Evolutionary conservation across 108 stramenopile genomes (phyloP), one percentile per base, ranked within the genome.

Genomic region (Discostella pseudostelligera): DNA sequence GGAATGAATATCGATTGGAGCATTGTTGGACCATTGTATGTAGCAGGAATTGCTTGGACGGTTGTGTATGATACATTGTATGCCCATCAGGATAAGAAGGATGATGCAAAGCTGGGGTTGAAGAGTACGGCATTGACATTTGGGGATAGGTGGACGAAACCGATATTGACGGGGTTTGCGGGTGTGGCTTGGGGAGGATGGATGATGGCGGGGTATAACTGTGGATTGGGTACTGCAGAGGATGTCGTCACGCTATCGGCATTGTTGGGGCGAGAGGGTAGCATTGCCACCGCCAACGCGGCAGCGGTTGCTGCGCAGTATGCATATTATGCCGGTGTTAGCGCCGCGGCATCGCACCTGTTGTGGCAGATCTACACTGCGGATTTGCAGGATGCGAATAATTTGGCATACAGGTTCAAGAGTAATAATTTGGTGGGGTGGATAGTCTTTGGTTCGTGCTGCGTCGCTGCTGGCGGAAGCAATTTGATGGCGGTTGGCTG

Each of bases 11-110:
- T 96, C 48, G 83, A 91, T 68, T 83, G 81, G 59, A 49, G 54
- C 24, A 71, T 95, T 51, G 76, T 93, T 17, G 70, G 72, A 16
- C 97, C 97, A 7, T 65, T 98, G 54, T 99, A 98, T 74, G 53
- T 69, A 1, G 83, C 84, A 32, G 93, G 95, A 6, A 82, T 97
- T 0, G 68, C 82, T n/a, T 98, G 97, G 97, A 99, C 99, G 3
- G 22, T 99, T 54, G 86, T 98, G 10, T 99, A 99, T 69, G 99
- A 99, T 81, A 99, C 97, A 8, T 63, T 99, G 32, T 99, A 99
- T 81, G 99, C 96, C 10, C 93, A 98, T 78, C 99, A 99, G 82
- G 99, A 98, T 76, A 96, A 94, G 82, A 61, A 39, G 10, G 97
- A 98, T 65, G 97, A 98, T 77, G 70, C 70, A 43, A 81, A 80